Percentiles rank a stretch among this genome's conserved stretches.
Evolutionary conservation across 148 eudicot genomes (phyloP).

Genomic region (Chenopodium quinoa): DNA sequence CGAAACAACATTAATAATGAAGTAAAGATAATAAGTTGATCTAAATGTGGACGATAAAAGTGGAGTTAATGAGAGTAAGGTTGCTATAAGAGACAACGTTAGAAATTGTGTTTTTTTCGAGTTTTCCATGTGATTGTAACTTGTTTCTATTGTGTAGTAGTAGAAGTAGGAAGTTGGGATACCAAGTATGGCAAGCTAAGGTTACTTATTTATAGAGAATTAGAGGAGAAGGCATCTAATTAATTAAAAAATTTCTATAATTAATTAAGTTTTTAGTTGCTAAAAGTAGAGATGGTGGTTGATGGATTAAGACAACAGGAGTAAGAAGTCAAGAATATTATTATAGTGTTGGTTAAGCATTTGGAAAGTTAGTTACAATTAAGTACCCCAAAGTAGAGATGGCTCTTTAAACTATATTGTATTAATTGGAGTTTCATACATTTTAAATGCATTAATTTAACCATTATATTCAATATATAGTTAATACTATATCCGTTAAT

Average conservation of each 20-base stretch:
- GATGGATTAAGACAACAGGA: conserved; percentile 6
- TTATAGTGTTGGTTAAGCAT: conserved; percentile 6
- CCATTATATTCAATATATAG: too few relatives aligned
- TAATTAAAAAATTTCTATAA: background rate
- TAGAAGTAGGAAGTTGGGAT: background rate
- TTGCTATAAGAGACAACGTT: conserved; percentile 37
- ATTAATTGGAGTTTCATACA: background rate
- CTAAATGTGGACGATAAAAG: conserved; percentile 41
- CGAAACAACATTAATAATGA: conserved; percentile 49
- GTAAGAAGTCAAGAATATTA: background rate
- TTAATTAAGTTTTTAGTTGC: background rate
- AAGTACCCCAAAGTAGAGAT: background rate
- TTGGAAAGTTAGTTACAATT: background rate
- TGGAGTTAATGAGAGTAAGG: conserved; percentile 45
- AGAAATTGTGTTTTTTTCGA: conserved; percentile 38
- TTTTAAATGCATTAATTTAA: background rate
- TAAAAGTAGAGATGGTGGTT: conserved; percentile 2
- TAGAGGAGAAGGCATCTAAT: background rate
- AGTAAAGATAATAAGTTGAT: conserved; percentile 51
- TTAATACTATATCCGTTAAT: too few relatives aligned
- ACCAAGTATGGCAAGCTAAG: background rate
- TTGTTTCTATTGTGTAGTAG: background rate
- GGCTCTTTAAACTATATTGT: background rate
- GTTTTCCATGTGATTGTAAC: conserved; percentile 26
- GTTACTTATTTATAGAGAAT: background rate